These are phyloP conservation scores for Amaranthus cruentus DNA, from an alignment of 148 eudicot species.

Conservation along the genomic window DNA sequence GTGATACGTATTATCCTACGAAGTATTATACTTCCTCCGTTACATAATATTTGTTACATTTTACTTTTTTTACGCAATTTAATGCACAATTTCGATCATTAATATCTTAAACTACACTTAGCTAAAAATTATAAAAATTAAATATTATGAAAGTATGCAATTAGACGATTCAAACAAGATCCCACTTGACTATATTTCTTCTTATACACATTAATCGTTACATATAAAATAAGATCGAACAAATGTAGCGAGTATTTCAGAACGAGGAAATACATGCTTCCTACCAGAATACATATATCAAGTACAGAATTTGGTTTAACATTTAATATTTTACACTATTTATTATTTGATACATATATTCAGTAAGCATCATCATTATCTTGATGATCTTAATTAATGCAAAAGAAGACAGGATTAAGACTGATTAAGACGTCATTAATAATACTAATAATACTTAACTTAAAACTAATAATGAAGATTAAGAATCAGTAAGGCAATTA, in stretches of 20 bases:
- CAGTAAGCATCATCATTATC: slow-evolving; percentile 1
- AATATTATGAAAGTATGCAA: too few species aligned
- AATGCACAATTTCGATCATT: too few species aligned
- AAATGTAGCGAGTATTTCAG: too few species aligned
- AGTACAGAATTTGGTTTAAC: neutral
- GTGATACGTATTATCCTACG: neutral
- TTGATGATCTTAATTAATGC: slow-evolving; percentile 1
- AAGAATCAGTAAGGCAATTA: neutral
- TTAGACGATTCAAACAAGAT: too few species aligned
- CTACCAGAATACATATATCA: neutral
- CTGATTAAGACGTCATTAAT: neutral
- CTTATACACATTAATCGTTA: too few species aligned
- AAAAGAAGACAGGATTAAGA: neutral
- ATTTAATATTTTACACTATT: neutral
- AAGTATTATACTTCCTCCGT: too few species aligned
- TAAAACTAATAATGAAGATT: neutral
- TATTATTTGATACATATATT: neutral
- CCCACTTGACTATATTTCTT: too few species aligned
- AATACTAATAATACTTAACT: neutral
- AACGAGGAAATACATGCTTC: neutral
- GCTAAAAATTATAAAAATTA: too few species aligned
- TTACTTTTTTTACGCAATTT: too few species aligned
- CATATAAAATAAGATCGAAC: too few species aligned
- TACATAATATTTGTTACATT: too few species aligned
- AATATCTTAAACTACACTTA: too few species aligned